Conservation (phyloP, 1,139 yeast species). For the Geotrichum citri-aurantii region DNA sequence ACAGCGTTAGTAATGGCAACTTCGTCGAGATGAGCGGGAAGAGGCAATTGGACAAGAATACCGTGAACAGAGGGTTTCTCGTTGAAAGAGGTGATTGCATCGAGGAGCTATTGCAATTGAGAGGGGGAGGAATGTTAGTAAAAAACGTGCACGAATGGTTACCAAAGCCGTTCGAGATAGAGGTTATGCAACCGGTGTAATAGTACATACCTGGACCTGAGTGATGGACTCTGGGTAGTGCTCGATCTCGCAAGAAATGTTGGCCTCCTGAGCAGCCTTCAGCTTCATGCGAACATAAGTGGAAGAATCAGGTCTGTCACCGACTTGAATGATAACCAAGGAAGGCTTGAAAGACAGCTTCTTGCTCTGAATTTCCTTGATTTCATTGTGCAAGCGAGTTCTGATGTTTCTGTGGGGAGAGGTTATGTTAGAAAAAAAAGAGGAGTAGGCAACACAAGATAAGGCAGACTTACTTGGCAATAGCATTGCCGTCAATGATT, state of each 20-base stretch:
- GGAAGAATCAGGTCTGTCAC: constrained; percentile 81
- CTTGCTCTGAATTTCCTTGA: constrained; percentile 47
- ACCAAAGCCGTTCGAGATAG: background rate
- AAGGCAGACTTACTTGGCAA: constrained; percentile 42
- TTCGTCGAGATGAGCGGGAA: constrained; percentile 80
- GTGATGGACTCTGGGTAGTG: constrained; percentile 54
- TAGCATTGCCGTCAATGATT: constrained; percentile 60
- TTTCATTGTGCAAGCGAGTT: constrained; percentile 41
- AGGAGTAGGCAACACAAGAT: background rate
- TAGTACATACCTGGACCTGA: constrained; percentile 31
- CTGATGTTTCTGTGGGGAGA: constrained; percentile 52
- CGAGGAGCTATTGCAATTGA: constrained; percentile 43
- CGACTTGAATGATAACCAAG: constrained; percentile 83
- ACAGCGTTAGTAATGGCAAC: constrained; percentile 73
- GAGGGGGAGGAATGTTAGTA: background rate
- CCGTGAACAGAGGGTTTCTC: constrained; percentile 72
- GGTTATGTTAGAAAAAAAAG: constrained; percentile 48
- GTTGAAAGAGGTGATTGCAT: constrained; percentile 58
- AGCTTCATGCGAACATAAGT: constrained; percentile 95
- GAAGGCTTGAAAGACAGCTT: constrained; percentile 67
- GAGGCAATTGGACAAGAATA: constrained; percentile 82
- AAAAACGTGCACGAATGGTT: background rate
- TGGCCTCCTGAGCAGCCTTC: constrained; percentile 81
- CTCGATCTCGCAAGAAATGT: constrained; percentile 63
- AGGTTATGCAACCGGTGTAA: background rate